Percentiles rank a stretch among this genome's conserved stretches.
Evolutionary conservation across 73 alveolate species (phyloP).

Genomic region (Effrenium voratum): DNA sequence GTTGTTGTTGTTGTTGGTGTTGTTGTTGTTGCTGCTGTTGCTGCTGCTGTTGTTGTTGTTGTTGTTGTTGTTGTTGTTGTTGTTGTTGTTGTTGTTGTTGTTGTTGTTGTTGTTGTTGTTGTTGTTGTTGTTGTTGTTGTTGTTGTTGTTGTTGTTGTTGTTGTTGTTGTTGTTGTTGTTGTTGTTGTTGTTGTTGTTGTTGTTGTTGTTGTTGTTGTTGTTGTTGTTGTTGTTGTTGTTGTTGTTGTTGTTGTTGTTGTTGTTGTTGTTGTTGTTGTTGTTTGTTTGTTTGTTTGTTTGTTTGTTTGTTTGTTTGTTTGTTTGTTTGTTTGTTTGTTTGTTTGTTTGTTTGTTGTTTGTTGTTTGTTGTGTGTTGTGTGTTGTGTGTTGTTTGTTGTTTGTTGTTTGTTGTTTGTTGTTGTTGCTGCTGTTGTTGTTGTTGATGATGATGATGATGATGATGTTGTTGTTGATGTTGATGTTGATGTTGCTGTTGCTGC

Average conservation of each 20-base stretch:
- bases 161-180: background rate
- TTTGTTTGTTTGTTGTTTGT: background rate
- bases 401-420: background rate
- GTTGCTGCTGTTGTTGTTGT: background rate
- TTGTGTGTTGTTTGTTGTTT: background rate
- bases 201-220: conserved; percentile 32
- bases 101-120: conserved; percentile 2
- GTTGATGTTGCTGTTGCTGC: background rate
- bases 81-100: conserved; percentile 19
- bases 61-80: conserved; percentile 19
- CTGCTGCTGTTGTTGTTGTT: conserved; percentile 13
- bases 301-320: background rate
- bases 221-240: conserved; percentile 1
- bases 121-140: background rate
- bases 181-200: conserved; percentile 32
- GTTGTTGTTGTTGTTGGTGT: conserved; percentile 19
- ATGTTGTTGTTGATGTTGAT: conserved; percentile 14
- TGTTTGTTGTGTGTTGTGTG: background rate
- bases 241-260: background rate
- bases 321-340: background rate
- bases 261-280: background rate
- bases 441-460: background rate
- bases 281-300: background rate
- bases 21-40: conserved; percentile 22
- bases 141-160: background rate